phyloP scores from a whole-genome alignment of 371 early-diverging fungal genomes.

The Thermomucor indicae-seudaticae region DNA sequence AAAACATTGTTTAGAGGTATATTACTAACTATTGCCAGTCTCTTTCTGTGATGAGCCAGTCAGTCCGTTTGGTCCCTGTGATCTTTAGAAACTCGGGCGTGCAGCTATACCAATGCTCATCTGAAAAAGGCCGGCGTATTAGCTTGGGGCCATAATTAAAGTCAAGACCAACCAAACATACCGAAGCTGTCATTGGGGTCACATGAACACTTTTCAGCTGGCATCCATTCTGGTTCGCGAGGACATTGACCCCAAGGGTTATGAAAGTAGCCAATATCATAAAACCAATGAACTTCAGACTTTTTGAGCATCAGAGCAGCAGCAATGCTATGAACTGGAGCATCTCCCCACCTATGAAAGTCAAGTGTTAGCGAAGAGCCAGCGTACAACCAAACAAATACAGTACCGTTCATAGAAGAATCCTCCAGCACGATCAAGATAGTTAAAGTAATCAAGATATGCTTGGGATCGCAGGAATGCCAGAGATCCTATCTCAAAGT shows the following conservation, averaged over 20 bases:
- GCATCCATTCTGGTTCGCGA: constrained; percentile 41
- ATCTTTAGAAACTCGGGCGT: constrained; percentile 13
- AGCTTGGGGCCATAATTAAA: neutral
- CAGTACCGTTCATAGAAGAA: constrained; percentile 92
- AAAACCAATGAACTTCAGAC: constrained; percentile 84
- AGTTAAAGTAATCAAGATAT: constrained; percentile 78
- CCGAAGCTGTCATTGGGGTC: constrained; percentile 51
- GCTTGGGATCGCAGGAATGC: constrained; percentile 69
- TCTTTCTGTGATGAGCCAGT: constrained; percentile 5
- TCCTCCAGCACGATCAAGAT: constrained; percentile 81
- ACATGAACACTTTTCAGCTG: constrained; percentile 54
- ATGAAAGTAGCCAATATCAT: constrained; percentile 80
- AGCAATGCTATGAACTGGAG: constrained; percentile 90
- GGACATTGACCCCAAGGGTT: constrained; percentile 67
- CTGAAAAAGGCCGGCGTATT: neutral
- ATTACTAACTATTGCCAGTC: neutral
- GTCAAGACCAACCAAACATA: constrained; percentile 16
- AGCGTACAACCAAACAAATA: too few species aligned
- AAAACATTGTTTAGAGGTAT: too few species aligned
- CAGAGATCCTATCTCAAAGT: constrained; percentile 68
- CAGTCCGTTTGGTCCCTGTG: constrained; percentile 7
- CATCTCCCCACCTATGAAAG: constrained; percentile 83
- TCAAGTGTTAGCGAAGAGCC: too few species aligned
- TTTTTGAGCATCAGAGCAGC: constrained; percentile 67
- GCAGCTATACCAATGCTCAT: constrained; percentile 13